These are phyloP conservation scores for Globisporangium solare DNA, from an alignment of 352 stramenopile genomes.

Conservation along the genomic window DNA sequence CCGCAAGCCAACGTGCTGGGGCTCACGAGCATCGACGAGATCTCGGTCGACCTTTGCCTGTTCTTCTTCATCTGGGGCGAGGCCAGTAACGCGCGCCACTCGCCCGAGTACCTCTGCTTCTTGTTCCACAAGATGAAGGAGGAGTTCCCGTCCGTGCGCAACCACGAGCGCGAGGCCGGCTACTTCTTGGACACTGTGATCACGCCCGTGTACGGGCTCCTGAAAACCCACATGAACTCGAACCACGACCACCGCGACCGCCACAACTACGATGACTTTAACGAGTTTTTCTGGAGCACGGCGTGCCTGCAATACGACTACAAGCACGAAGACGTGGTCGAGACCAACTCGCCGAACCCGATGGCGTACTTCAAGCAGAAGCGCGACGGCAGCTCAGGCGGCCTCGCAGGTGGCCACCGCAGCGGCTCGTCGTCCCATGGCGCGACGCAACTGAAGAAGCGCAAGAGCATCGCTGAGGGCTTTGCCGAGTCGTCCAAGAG, in stretches of 20 bases:
- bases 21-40: conserved; percentile 85
- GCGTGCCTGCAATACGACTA: conserved; percentile 94
- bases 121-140: conserved; percentile 96
- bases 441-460: conserved; percentile 30
- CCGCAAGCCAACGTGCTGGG: conserved; percentile 50
- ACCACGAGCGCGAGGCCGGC: conserved; percentile 85
- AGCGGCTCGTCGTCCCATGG: conserved; percentile 3
- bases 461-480: conserved; percentile 86
- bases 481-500: conserved; percentile 93
- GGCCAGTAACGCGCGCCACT: conserved; percentile 96
- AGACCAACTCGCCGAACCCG: conserved; percentile 62
- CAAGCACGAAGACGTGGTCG: conserved; percentile 83
- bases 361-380: conserved; percentile 50
- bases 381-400: conserved; percentile 17
- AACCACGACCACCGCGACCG: conserved; percentile 92
- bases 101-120: conserved; percentile 98
- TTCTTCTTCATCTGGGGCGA: conserved; percentile 99
- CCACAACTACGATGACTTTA: conserved; percentile 99
- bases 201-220: conserved; percentile 91
- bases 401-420: conserved; percentile 18
- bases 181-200: conserved; percentile 98
- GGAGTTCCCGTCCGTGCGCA: conserved; percentile 68
- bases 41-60: conserved; percentile 84
- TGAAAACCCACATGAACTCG: conserved; percentile 84
- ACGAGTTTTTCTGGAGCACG: conserved; percentile 99